phyloP scores from a whole-genome alignment of 2,329 filamentous ascomycete genomes.

The Apiospora phragmitis region DNA sequence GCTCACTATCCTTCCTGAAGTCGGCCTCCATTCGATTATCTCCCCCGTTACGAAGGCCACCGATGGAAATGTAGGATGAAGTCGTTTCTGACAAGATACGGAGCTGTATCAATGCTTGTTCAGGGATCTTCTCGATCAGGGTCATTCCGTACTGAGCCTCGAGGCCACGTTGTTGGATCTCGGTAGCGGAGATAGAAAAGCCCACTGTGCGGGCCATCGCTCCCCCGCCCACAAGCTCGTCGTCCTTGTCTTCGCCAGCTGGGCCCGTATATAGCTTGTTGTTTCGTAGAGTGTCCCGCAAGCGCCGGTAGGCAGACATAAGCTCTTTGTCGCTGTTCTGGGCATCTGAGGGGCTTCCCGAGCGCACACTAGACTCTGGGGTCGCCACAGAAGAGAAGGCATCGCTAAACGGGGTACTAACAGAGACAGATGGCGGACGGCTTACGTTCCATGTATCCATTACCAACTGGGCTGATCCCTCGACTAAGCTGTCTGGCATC shows the following conservation, averaged over 20 bases:
- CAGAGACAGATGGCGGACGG: slow-evolving; percentile 31
- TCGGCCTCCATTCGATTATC: slow-evolving; percentile 65
- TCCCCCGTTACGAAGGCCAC: slow-evolving; percentile 62
- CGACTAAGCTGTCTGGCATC: slow-evolving; percentile 42
- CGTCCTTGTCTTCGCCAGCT: slow-evolving; percentile 31
- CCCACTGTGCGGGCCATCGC: slow-evolving; percentile 69
- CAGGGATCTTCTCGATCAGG: slow-evolving; percentile 79
- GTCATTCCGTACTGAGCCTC: slow-evolving; percentile 73
- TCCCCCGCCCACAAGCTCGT: slow-evolving; percentile 56
- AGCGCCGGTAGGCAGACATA: slow-evolving; percentile 59
- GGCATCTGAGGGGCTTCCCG: slow-evolving; percentile 33
- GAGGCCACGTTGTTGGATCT: slow-evolving; percentile 88
- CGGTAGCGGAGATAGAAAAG: slow-evolving; percentile 81
- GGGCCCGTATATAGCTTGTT: slow-evolving; percentile 47
- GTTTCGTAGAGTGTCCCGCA: slow-evolving; percentile 57
- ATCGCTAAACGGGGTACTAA: slow-evolving; percentile 44
- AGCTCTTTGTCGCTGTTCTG: slow-evolving; percentile 52
- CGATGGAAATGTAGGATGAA: slow-evolving; percentile 78
- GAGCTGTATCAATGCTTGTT: slow-evolving; percentile 81
- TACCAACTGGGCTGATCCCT: slow-evolving; percentile 35
- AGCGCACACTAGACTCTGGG: slow-evolving; percentile 35
- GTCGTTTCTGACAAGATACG: slow-evolving; percentile 88
- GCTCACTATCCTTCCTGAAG: slow-evolving; percentile 65
- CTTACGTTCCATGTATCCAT: slow-evolving; percentile 46
- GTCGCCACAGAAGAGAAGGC: slow-evolving; percentile 40